A percentile compares a stretch with the other conserved stretches of the same genome.
Conservation (phyloP, 129 eudicot genomes). For the Cynara cardunculus region DNA sequence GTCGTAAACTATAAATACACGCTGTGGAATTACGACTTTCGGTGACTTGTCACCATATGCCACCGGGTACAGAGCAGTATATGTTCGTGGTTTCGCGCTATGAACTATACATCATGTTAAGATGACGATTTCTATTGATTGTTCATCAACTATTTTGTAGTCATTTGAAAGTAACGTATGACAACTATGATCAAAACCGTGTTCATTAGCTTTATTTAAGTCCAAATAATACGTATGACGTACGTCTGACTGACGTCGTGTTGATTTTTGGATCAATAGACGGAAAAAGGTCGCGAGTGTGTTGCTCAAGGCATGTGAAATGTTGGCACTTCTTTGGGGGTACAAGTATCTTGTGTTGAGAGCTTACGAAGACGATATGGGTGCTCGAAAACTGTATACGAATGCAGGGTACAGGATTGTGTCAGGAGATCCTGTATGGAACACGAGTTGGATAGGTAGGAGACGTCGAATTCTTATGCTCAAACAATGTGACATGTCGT, state of each 20-base stretch:
- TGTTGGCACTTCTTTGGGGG: conserved; percentile 57
- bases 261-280: conserved; percentile 36
- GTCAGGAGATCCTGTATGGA: conserved; percentile 69
- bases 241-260: not conserved
- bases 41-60: not conserved
- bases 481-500: conserved; percentile 36
- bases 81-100: too few species aligned
- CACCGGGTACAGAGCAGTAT: too few species aligned
- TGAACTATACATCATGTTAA: too few species aligned
- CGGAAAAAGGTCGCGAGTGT: conserved; percentile 73
- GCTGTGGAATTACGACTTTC: not conserved
- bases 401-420: conserved; percentile 64
- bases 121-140: too few species aligned
- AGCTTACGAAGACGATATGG: conserved; percentile 85
- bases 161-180: too few species aligned
- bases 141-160: too few species aligned
- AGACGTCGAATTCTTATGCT: conserved; percentile 77
- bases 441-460: conserved; percentile 65
- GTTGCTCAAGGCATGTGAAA: conserved; percentile 86
- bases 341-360: conserved; percentile 63
- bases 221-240: not conserved
- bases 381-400: conserved; percentile 60
- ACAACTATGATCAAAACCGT: too few species aligned
- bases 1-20: not conserved
- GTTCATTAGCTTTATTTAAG: too few species aligned